phyloP scores from a whole-genome alignment of 441 rosid species.

The Mallotus repandus region DNA sequence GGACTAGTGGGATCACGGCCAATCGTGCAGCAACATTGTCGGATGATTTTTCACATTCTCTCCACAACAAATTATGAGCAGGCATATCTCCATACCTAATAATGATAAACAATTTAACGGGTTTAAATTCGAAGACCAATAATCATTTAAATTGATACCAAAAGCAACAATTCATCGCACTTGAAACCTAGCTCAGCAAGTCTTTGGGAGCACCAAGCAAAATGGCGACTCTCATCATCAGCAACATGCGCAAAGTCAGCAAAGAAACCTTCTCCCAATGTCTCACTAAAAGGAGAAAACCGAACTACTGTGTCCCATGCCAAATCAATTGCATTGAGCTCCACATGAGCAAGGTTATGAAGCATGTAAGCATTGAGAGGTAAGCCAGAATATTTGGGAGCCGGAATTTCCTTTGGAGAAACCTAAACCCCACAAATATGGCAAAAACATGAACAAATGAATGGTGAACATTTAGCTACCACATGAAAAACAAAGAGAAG shows the following conservation, averaged over 20 bases:
- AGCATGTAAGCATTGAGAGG: conserved; percentile 92
- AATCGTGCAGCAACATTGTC: conserved; percentile 79
- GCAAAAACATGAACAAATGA: background rate
- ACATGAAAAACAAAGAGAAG: background rate
- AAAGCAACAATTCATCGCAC: conserved; percentile 34
- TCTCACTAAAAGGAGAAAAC: conserved; percentile 62
- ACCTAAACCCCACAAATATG: conserved; percentile 42
- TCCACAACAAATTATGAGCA: conserved; percentile 88
- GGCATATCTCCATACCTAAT: conserved; percentile 90
- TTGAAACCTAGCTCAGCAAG: conserved; percentile 86
- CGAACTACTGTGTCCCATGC: conserved; percentile 97
- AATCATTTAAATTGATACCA: background rate
- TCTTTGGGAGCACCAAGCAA: conserved; percentile 90
- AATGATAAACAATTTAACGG: background rate
- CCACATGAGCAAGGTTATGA: conserved; percentile 72
- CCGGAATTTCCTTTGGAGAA: conserved; percentile 68
- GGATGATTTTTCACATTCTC: conserved; percentile 80
- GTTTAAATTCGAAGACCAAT: background rate
- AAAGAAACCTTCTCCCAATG: conserved; percentile 68
- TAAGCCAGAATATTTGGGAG: conserved; percentile 65
- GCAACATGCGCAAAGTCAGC: conserved; percentile 93
- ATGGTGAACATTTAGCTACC: background rate
- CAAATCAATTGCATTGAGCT: conserved; percentile 94
- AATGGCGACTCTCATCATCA: conserved; percentile 97
- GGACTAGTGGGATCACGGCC: conserved; percentile 85